Base-by-base conservation (phyloP, 2,329 filamentous ascomycete genomes). In the Pyricularia sp. region DNA sequence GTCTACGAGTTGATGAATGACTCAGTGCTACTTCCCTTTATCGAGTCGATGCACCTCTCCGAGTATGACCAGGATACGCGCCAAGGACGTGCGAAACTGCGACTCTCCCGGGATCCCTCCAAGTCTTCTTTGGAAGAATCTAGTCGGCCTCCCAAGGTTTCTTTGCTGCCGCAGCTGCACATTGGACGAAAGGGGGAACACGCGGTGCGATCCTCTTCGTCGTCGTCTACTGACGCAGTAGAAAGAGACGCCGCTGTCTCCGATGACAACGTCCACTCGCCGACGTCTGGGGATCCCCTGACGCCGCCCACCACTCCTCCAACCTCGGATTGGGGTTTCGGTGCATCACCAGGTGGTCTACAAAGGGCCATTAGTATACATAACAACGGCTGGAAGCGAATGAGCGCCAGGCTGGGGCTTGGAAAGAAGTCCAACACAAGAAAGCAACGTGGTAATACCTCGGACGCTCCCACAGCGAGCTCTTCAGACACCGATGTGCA, bases 1-100 rank as follows among this genome's bases (percentile, higher is more conserved):
- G 92, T 97, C 59, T 94, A 94, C 78, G 95, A 98, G 73, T 83
- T 99, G 69, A 98, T 99, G 94, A 96, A 97, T 74, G 95, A 98
- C 77, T 97, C 94, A 3, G 92, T 98, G 0, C 84, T 98, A 67
- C 89, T 97, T 0, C 94, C 94, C 0, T 99, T 98, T 76, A 84
- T 98, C 68, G 94, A 97, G 71, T 86, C 85, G 0, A 79, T 86
- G n/a, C 74, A 80, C 5, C 73, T 73, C 67, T 79, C 77, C 30
- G 80, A 81, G 9, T 77, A 80, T n/a, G 50, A 69, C 12, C 70
- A 73, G 20, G 79, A 81, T 23, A 70, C 70, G 23, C 77, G 80
- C 58, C 78, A 80, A 42, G 76, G 79, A 61, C 78, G 81, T 2
- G 76, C 80, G 10, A 78, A 79, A 4, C 74, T 80, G 31, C 77